A percentile compares a stretch with the other conserved stretches of the same genome.
Conservation (phyloP, 176 grass and related monocot species). For the Paspalum vaginatum region DNA sequence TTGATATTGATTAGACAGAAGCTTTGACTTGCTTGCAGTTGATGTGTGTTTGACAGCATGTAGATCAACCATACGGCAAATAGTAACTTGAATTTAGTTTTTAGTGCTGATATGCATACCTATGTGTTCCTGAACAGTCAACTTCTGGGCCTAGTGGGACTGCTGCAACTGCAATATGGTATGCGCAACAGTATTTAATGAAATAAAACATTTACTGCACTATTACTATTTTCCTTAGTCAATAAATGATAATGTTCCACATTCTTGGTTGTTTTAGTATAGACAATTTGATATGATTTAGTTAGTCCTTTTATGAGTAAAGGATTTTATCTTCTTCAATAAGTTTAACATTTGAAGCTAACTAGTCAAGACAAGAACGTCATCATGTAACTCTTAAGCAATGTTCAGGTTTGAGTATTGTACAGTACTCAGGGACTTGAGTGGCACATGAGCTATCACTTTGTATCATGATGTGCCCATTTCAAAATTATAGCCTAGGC, state of each 20-base stretch:
- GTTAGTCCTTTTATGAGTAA: background rate
- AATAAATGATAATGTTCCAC: background rate
- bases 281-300: background rate
- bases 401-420: constrained; percentile 5
- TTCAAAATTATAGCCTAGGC: constrained; percentile 14
- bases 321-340: background rate
- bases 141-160: background rate
- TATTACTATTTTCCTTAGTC: background rate
- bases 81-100: constrained; percentile 32
- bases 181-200: background rate
- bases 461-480: background rate
- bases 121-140: background rate
- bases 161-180: background rate
- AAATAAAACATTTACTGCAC: background rate
- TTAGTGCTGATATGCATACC: background rate
- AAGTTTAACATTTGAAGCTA: background rate
- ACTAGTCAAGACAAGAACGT: constrained; percentile 13
- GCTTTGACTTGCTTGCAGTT: constrained; percentile 47
- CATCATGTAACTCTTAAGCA: constrained; percentile 5
- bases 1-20: constrained; percentile 40
- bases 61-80: constrained; percentile 48
- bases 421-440: background rate
- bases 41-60: constrained; percentile 28
- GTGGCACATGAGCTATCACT: background rate
- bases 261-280: background rate